Base-by-base conservation (phyloP, 2,329 filamentous ascomycete species). In the Pseudogymnoascus sp. region DNA sequence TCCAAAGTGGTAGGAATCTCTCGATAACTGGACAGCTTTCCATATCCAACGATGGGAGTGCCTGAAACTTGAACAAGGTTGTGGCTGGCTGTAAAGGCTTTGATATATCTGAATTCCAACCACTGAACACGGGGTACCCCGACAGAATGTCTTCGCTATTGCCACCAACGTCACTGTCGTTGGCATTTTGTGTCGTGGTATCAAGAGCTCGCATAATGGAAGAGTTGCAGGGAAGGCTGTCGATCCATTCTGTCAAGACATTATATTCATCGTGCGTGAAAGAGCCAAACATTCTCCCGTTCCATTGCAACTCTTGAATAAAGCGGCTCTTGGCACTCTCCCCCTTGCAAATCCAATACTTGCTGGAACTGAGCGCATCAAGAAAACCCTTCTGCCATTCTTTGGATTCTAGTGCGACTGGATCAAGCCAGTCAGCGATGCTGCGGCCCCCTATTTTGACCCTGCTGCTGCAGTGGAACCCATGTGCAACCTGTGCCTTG, bases 231-330 rank as follows among this genome's bases (percentile, higher is more conserved):
- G 63, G 65, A 29, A 78, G 67, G 7, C 67, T 67, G 59, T 76
- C 69, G 64, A 79, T 78, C 77, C 77, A 80, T 7, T 64, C 60
- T 59, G 67, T 67, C 5, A 79, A 64, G 2, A 71, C 64, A 12
- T 71, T 69, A 15, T 74, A 70, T 65, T 81, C 79, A 9, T 67
- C 68, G 13, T 75, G 66, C 1, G 77, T 80, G 66, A 81, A 81
- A 18, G 77, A 72, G 0, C 79, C 79, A 65, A 79, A 81, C 78
- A 81, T 81, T 45, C 72, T 74, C 4, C 78, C 79, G 25, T 74
- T 73, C 78, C 78, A 80, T 0, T 65, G 69, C 6, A 80, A 65
- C 66, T 78, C 77, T 40, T 70, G 72, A 1, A 80, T 66, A 2
- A 81, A 69, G 21, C 65, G 71, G 62, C 78, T 80, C 35, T 73